phyloP scores from a whole-genome alignment of 106 monocot genomes.

The Phalaenopsis equestris region DNA sequence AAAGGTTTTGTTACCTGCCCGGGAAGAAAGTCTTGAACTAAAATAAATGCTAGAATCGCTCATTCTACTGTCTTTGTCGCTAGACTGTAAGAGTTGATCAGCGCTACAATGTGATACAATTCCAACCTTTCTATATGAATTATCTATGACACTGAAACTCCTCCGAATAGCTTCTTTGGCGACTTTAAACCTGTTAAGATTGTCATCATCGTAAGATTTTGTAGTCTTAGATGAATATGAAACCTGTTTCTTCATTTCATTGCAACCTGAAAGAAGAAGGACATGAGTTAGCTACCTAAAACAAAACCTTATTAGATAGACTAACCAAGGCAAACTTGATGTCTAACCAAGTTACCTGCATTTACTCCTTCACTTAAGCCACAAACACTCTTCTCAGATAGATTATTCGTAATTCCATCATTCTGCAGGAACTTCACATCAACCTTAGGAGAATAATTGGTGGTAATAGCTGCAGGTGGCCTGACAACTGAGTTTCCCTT shows the following conservation, averaged over 20 bases:
- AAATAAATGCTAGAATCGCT: conserved; percentile 22
- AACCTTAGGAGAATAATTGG: conserved; percentile 20
- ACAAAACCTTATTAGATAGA: background rate
- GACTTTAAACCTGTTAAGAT: conserved; percentile 18
- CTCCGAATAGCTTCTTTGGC: conserved; percentile 5
- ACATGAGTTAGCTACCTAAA: conserved; percentile 2
- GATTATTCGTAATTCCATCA: background rate
- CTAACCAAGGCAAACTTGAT: background rate
- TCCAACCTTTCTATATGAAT: conserved; percentile 7
- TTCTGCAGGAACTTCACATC: conserved; percentile 10
- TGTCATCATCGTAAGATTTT: conserved; percentile 11
- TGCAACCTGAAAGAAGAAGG: conserved; percentile 12
- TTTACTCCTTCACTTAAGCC: conserved; percentile 23
- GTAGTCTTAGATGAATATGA: conserved; percentile 21
- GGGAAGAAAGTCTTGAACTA: conserved; percentile 16
- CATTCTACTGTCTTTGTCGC: conserved; percentile 23
- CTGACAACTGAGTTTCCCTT: conserved; percentile 16
- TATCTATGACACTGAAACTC: conserved; percentile 9
- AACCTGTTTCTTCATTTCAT: conserved; percentile 27
- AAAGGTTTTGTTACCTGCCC: conserved; percentile 9
- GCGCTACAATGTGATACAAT: background rate
- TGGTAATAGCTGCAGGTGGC: conserved; percentile 8
- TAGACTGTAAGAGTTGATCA: conserved; percentile 8
- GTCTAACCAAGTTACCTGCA: conserved; percentile 22
- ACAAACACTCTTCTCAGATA: conserved; percentile 14